Evolutionary conservation across 2,329 filamentous ascomycete species (phyloP).

Genomic region (Diaporthe sp.): DNA sequence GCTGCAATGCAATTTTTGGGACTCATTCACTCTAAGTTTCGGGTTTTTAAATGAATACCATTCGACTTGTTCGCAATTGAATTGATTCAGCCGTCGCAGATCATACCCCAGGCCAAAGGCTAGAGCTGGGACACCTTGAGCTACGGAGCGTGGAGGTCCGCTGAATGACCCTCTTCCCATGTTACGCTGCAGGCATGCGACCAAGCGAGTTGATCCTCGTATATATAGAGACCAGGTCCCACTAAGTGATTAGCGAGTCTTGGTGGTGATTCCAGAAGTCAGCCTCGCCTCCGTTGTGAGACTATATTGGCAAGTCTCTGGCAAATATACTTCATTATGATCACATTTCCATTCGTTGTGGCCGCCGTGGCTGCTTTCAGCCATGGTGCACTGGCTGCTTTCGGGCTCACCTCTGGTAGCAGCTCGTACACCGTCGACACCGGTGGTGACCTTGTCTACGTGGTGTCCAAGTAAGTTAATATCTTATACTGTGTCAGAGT

Average conservation of each 20-base stretch:
- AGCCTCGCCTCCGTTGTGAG: not conserved
- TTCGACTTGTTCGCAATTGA: not conserved
- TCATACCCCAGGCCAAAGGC: not conserved
- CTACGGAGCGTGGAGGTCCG: conserved; percentile 1
- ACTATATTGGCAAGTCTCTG: not conserved
- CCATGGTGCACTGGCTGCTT: conserved; percentile 53
- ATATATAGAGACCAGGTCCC: not conserved
- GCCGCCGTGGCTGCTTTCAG: not conserved
- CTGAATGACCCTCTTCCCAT: not conserved
- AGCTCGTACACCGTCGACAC: conserved; percentile 62
- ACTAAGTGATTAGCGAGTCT: not conserved
- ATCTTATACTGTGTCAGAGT: not conserved
- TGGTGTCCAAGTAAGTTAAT: not conserved
- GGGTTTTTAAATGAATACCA: not conserved
- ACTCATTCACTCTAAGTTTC: not conserved
- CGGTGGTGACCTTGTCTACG: conserved; percentile 59
- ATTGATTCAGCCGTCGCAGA: not conserved
- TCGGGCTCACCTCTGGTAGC: conserved; percentile 58
- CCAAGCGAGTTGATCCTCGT: not conserved
- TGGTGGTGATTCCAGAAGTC: not conserved
- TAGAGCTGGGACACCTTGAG: not conserved
- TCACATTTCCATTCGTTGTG: not conserved
- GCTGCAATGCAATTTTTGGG: not conserved
- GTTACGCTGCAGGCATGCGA: not conserved
- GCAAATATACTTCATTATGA: not conserved